These are phyloP conservation scores for Decorospora gaudefroyi DNA, from an alignment of 2,329 filamentous ascomycete species.

Conservation along the genomic window DNA sequence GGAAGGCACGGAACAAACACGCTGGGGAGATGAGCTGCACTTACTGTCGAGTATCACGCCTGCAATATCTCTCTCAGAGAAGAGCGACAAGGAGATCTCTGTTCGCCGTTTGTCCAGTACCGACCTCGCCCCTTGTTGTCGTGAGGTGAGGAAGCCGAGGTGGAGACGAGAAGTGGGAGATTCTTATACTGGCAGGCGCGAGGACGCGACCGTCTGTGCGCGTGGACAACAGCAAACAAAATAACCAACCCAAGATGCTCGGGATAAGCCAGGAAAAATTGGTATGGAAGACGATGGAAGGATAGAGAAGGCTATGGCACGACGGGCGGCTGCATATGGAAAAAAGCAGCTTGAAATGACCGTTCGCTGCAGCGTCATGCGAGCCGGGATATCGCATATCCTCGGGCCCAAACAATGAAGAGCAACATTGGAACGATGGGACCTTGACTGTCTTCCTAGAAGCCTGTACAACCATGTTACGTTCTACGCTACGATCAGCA, in stretches of 20 bases:
- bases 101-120: background rate
- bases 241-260: constrained; percentile 1
- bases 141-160: constrained; percentile 10
- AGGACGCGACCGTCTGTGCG: constrained; percentile 14
- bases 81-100: background rate
- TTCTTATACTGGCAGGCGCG: constrained; percentile 17
- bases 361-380: background rate
- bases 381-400: too few species aligned
- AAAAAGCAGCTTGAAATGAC: background rate
- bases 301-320: background rate
- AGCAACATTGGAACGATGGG: too few species aligned
- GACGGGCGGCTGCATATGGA: constrained; percentile 5
- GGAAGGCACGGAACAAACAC: background rate
- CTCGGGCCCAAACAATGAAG: too few species aligned
- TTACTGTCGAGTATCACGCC: too few species aligned
- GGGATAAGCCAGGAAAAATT: background rate
- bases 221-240: constrained; percentile 10
- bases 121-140: background rate
- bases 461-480: too few species aligned
- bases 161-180: constrained; percentile 5
- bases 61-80: background rate
- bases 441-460: too few species aligned
- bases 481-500: too few species aligned
- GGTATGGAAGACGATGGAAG: constrained; percentile 3
- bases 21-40: constrained; percentile 2